phyloP scores from a whole-genome alignment of 768 basidiomycete species.

The Mycena haematopus region DNA sequence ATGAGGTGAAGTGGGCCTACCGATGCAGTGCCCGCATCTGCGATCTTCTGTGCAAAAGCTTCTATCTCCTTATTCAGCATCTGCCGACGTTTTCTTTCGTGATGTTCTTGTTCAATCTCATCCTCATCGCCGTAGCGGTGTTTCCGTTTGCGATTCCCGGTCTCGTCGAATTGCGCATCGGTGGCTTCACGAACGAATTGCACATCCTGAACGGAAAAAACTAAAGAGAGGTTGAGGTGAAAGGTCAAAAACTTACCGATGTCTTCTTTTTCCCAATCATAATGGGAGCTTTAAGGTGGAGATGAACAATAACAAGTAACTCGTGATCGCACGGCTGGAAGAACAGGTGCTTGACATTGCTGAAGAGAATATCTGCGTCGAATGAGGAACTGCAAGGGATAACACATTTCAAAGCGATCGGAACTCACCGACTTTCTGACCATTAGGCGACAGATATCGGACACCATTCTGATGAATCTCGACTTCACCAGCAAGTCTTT shows the following conservation, averaged over 20 bases:
- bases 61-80: constrained; percentile 95
- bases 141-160: constrained; percentile 97
- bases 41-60: constrained; percentile 89
- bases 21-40: constrained; percentile 79
- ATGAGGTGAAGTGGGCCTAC: constrained; percentile 50
- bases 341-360: constrained; percentile 97
- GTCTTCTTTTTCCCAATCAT: constrained; percentile 99
- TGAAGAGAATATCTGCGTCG: constrained; percentile 84
- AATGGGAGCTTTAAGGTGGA: constrained; percentile 93
- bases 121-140: constrained; percentile 98
- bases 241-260: constrained; percentile 60
- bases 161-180: constrained; percentile 98
- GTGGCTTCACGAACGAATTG: constrained; percentile 99
- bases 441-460: constrained; percentile 85
- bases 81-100: constrained; percentile 89
- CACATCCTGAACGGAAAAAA: constrained; percentile 66
- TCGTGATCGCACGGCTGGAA: constrained; percentile 99
- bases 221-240: constrained; percentile 2
- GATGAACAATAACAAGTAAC: constrained; percentile 90
- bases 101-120: constrained; percentile 98
- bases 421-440: constrained; percentile 88
- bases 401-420: constrained; percentile 15
- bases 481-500: constrained; percentile 94
- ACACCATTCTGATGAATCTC: constrained; percentile 98
- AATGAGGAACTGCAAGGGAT: not conserved